A percentile compares a stretch with the other conserved stretches of the same genome.
These are phyloP conservation scores for Ephemerocybe angulata DNA, from an alignment of 768 basidiomycete genomes.

Conservation along the genomic window DNA sequence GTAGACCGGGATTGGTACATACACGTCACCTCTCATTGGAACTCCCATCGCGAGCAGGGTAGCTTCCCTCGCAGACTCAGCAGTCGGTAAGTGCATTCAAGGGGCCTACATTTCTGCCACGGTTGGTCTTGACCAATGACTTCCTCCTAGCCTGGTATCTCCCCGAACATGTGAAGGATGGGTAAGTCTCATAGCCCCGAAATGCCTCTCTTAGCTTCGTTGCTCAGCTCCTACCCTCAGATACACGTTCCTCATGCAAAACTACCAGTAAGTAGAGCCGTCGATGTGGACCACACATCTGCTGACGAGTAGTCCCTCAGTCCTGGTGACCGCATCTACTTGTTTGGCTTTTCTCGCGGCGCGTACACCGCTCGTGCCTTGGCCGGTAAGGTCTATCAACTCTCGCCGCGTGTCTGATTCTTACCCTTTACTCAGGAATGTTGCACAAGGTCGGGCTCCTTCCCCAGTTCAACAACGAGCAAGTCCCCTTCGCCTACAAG, in stretches of 20 bases:
- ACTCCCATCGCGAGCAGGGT: conserved; percentile 28
- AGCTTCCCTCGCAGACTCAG: background rate
- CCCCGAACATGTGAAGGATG: conserved; percentile 1
- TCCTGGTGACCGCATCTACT: conserved; percentile 48
- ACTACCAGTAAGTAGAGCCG: background rate
- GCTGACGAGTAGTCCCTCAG: background rate
- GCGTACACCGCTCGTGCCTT: conserved; percentile 53
- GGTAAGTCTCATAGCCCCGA: background rate
- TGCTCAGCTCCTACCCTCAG: background rate
- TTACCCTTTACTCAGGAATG: conserved; percentile 32
- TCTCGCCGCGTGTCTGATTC: too few relatives aligned
- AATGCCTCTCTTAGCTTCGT: background rate
- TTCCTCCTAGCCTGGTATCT: background rate
- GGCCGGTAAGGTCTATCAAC: conserved; percentile 32
- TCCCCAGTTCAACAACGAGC: conserved; percentile 45
- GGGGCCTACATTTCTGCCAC: background rate
- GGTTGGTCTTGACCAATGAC: too few relatives aligned
- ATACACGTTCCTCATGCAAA: conserved; percentile 2
- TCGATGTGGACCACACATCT: background rate
- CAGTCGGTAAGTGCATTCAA: background rate
- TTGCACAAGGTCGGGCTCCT: conserved; percentile 49
- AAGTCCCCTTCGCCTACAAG: conserved; percentile 60
- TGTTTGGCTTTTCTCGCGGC: conserved; percentile 66
- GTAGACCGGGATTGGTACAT: conserved; percentile 53
- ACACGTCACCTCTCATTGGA: conserved; percentile 40